Evolutionary conservation across 176 grass and related monocot genomes (phyloP), one percentile per base, ranked within the genome.

Genomic region (Olyra latifolia): DNA sequence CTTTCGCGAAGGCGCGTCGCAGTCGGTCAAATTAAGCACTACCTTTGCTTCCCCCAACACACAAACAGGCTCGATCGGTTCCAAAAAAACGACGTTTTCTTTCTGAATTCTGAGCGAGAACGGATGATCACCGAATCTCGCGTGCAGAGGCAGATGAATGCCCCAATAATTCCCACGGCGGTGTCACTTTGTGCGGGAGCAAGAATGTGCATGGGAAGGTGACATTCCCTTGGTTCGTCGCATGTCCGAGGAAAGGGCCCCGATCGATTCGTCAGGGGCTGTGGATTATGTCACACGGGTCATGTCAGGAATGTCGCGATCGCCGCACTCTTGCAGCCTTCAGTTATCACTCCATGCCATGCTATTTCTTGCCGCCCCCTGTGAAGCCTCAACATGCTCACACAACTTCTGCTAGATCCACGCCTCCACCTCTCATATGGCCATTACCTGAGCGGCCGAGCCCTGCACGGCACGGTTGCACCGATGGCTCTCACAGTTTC

Each of bases 401-500:
- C 43, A 45, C 15, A 35, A 4, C 60, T 3, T 6, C 22, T 27
- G 10, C 57, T 69, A 10, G 24, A 35, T 35, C 32, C 32, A 35
- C 32, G 32, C 32, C 19, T 55, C 54, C 61, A 30, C 54, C 6
- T 53, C 45, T 17, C 44, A 19, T 49, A 62, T 76, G 48, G 29
- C 19, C 76, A 48, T 35, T 9, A 8, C 63, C 49, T 23, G 41
- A 53, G 48, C 22, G 13, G 32, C 32, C 1, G 1, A 35, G 4
- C 32, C 32, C 32, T 35, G 32, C 32, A 35, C 32, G 32, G 32
- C 32, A 35, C 32, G 32, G 32, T 29, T 38, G 60, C 64, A 8
- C 25, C 54, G n/a, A 88, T 93, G 85, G 82, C 88, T 53, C 30
- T 50, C 56, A 40, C 28, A 19, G 24, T 20, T 47, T 74, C 50